Conservation (phyloP, 257 asterid species). For the Solanum medicagineum region DNA sequence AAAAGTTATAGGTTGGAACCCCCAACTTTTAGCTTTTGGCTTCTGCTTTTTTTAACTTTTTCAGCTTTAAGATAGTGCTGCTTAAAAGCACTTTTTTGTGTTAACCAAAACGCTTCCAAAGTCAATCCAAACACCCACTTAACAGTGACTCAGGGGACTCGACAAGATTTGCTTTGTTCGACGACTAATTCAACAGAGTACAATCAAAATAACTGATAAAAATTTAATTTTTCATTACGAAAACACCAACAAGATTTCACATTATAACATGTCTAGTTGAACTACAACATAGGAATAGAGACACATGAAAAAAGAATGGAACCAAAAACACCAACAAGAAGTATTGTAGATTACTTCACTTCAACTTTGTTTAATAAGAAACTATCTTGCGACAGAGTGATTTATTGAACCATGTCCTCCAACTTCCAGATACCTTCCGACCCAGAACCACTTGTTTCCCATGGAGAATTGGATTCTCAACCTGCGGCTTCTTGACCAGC, state of each 20-base stretch:
- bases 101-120: too few relatives aligned
- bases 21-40: too few relatives aligned
- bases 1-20: too few relatives aligned
- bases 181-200: background rate
- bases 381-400: slow-evolving; percentile 54
- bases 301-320: background rate
- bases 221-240: background rate
- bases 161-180: background rate
- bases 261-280: background rate
- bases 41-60: too few relatives aligned
- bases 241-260: background rate
- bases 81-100: too few relatives aligned
- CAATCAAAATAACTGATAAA: background rate
- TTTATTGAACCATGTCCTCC: slow-evolving; percentile 75
- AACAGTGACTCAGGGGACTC: background rate
- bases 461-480: slow-evolving; percentile 16
- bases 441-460: slow-evolving; percentile 20
- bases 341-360: background rate
- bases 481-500: slow-evolving; percentile 81
- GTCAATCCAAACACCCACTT: background rate
- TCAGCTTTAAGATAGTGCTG: too few relatives aligned
- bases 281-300: background rate
- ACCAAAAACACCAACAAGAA: background rate
- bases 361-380: slow-evolving; percentile 31
- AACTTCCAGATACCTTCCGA: slow-evolving; percentile 41